Evolutionary conservation across 139 green algal species (phyloP), one percentile per base, ranked within the genome.

Genomic region (Chlamydomonas schloesseri): DNA sequence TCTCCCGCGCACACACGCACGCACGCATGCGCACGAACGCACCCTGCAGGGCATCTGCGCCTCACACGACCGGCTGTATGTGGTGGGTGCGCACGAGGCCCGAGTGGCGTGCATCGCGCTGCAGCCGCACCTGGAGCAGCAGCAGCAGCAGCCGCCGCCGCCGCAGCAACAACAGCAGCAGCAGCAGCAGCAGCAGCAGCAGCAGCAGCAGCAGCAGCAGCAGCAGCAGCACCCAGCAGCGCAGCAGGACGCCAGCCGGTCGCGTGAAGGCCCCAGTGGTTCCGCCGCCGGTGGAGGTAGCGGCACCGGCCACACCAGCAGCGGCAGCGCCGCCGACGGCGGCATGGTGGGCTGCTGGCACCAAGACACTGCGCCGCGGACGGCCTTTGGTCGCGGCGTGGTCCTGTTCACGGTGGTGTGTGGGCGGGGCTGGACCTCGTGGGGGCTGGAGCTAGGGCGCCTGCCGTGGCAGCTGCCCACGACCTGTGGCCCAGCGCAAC

Each of bases 41-140:
- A n/a, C 42, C 6, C 42, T 8, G 8, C 42, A 82, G 24, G 75
- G 75, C 14, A 34, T 82, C 14, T 82, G 75, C 60, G 34, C 75
- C 0, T 72, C 75, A 0, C 24, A 58, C 5, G 75, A 82, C 58
- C 13, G 9, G 18, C 75, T 82, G 11, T 82, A 42, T 31, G 75
- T 82, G 10, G 11, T 60, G 36, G 24, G 23, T 13, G 65, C 47
- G 31, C 8, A 64, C 20, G 24, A 71, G 26, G 60, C 57, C 36
- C 58, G 24, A 4, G 75, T 82, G 21, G 34, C 75, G 10, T 58
- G 75, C 20, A 82, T 82, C 33, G 57, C 57, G 6, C 23, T 82
- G 8, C 24, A 71, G 15, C 29, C 47, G 37, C 9, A 3, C 5
- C 42, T n/a, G n/a, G n/a, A 50, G 42, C 8, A 8, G 17, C 67